Base-by-base conservation (phyloP, 805 yeast species). In the Priceomyces castillae region DNA sequence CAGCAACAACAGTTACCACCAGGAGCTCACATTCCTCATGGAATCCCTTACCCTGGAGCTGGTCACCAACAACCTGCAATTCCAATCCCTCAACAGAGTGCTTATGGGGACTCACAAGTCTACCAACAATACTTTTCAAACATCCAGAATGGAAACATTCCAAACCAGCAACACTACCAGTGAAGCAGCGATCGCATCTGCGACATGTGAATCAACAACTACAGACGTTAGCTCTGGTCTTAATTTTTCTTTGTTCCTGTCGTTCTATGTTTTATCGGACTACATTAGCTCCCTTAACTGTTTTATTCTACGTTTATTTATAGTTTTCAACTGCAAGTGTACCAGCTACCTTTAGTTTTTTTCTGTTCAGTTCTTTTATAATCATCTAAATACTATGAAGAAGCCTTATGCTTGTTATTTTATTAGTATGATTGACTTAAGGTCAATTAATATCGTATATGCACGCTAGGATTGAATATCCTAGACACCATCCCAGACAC, bases 91-190 rank as follows among this genome's bases (percentile, higher is more conserved):
- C 64, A 73, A 19, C 71, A 65, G 52, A 71, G 73, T 38, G 34
- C 41, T 7, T 78, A 75, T 50, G 63, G 76, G 48, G 78, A 75
- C 51, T 76, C 77, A 39, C 80, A 77, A 49, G 84, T 79, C 41
- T 81, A 81, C 53, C 82, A 80, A 61, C 84, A 80, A 51, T 82
- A 81, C 62, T 79, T 82, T 57, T 74, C 77, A 50, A 77, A 72
- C 51, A 72, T 77, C 61, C 78, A 75, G 59, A 73, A 76, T 45
- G 72, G 73, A 38, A 69, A 65, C 58, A 58, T 70, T 44, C 74
- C 68, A 38, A 71, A 70, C 59, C 75, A 71, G 50, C 84, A 78
- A 59, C 84, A 77, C 61, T 77, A 75, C 54, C 83, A 79, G 59
- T 77, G 65, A 52, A 15, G 17, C 12, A 23, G 9, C 15, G 15